Percentiles rank a stretch among this genome's conserved stretches.
phyloP scores from a whole-genome alignment of 805 yeast species.

The Candida ortonii region DNA sequence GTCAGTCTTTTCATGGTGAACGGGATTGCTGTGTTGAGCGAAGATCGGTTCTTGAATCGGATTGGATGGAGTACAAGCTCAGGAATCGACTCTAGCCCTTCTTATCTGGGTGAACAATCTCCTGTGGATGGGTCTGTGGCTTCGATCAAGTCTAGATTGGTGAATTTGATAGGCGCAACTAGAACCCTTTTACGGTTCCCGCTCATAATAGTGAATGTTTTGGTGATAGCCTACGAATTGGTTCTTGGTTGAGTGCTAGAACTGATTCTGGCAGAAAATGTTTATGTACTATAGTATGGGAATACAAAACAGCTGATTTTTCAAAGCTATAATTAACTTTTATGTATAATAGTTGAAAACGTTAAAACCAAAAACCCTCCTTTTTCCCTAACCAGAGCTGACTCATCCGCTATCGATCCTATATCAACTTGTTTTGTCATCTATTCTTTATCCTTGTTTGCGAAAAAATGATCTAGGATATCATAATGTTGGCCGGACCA shows the following conservation, averaged over 20 bases:
- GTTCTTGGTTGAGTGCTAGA: slow-evolving; percentile 42
- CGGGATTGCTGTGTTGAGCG: slow-evolving; percentile 58
- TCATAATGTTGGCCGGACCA: slow-evolving; percentile 15
- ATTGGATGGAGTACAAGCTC: slow-evolving; percentile 43
- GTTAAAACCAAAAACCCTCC: no score
- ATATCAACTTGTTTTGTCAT: no score
- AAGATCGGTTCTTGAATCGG: slow-evolving; percentile 52
- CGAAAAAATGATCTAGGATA: slow-evolving; percentile 15
- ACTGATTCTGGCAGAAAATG: no score
- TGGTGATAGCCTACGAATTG: slow-evolving; percentile 52
- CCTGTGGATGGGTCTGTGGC: slow-evolving; percentile 12
- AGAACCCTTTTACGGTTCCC: slow-evolving; percentile 58
- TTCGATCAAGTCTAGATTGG: slow-evolving; percentile 43
- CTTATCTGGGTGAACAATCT: slow-evolving; percentile 19
- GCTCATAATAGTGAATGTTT: slow-evolving; percentile 47
- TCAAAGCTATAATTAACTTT: no score
- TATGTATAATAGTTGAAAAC: no score
- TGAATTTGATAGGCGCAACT: slow-evolving; percentile 56
- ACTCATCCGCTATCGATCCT: no score
- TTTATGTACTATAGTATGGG: no score
- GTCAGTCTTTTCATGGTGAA: slow-evolving; percentile 50
- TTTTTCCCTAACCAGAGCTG: no score
- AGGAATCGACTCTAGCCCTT: slow-evolving; percentile 26
- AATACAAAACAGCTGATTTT: no score
- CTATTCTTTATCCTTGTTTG: slow-evolving; percentile 16